Percentiles rank a stretch among this genome's conserved stretches.
Evolutionary conservation across 1,139 yeast genomes (phyloP).

Genomic region (Zygoascus sp.): DNA sequence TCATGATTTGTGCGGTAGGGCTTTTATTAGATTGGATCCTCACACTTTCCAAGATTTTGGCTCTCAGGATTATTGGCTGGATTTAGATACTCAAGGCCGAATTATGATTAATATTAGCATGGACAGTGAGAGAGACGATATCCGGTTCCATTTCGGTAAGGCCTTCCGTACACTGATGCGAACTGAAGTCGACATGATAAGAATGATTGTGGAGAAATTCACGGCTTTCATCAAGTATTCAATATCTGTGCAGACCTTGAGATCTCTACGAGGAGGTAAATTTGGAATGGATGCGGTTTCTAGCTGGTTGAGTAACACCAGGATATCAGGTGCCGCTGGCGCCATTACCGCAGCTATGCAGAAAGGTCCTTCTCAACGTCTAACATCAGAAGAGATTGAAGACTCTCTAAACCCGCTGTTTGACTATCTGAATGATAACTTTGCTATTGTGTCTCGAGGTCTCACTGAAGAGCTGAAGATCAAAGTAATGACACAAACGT

Average conservation of each 20-base stretch:
- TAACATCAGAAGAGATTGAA: conserved; percentile 52
- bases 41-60: conserved; percentile 63
- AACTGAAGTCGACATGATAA: conserved; percentile 59
- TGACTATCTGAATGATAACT: conserved; percentile 66
- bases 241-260: conserved; percentile 38
- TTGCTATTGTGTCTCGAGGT: conserved; percentile 60
- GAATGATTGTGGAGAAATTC: conserved; percentile 61
- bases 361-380: background rate
- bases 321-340: conserved; percentile 29
- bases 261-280: conserved; percentile 28
- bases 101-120: conserved; percentile 61
- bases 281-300: conserved; percentile 48
- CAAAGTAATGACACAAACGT: conserved; percentile 70
- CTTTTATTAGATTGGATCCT: conserved; percentile 61
- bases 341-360: conserved; percentile 14
- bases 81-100: conserved; percentile 66
- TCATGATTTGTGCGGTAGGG: conserved; percentile 68
- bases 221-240: conserved; percentile 44
- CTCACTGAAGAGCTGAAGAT: conserved; percentile 55
- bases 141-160: conserved; percentile 72
- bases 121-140: conserved; percentile 74
- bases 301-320: conserved; percentile 45
- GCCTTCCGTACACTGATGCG: conserved; percentile 63
- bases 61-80: conserved; percentile 51
- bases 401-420: conserved; percentile 71